These are phyloP conservation scores for Alternaria postmessia DNA, from an alignment of 2,329 filamentous ascomycete species.

Conservation along the genomic window DNA sequence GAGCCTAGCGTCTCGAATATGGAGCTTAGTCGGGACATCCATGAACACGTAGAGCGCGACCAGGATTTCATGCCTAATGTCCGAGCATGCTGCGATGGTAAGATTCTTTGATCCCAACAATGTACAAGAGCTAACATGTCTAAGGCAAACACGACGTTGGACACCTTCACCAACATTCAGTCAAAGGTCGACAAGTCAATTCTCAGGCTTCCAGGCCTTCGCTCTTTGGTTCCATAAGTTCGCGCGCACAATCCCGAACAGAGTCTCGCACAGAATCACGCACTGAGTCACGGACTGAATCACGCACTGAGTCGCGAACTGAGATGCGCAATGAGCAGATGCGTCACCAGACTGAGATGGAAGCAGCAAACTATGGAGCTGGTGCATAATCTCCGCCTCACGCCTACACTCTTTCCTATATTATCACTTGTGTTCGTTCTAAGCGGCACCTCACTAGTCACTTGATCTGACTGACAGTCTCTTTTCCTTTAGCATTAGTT, in stretches of 20 bases:
- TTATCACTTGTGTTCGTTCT: slow-evolving; percentile 8
- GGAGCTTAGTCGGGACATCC: slow-evolving; percentile 77
- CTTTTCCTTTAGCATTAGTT: slow-evolving; percentile 38
- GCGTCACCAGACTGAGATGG: slow-evolving; percentile 36
- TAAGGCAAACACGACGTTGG: slow-evolving; percentile 61
- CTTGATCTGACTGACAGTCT: slow-evolving; percentile 43
- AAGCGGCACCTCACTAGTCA: slow-evolving; percentile 26
- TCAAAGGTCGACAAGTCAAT: slow-evolving; percentile 44
- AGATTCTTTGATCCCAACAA: slow-evolving; percentile 49
- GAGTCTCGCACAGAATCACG: slow-evolving; percentile 30
- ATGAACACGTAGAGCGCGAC: slow-evolving; percentile 78
- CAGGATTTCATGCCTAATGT: slow-evolving; percentile 90
- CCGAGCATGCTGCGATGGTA: slow-evolving; percentile 95
- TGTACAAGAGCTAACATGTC: slow-evolving; percentile 23
- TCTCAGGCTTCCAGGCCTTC: slow-evolving; percentile 37
- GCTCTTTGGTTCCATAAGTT: slow-evolving; percentile 44
- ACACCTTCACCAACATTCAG: slow-evolving; percentile 49
- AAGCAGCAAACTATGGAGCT: slow-evolving; percentile 37
- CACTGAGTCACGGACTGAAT: slow-evolving; percentile 36
- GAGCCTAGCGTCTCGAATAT: slow-evolving; percentile 75
- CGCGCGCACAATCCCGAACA: slow-evolving; percentile 43
- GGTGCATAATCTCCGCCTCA: slow-evolving; percentile 32
- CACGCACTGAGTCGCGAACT: slow-evolving; percentile 27
- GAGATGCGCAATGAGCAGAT: slow-evolving; percentile 37
- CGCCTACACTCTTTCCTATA: slow-evolving; percentile 19